phyloP scores from a whole-genome alignment of 1,139 yeast species.

The Hanseniaspora sp. region DNA sequence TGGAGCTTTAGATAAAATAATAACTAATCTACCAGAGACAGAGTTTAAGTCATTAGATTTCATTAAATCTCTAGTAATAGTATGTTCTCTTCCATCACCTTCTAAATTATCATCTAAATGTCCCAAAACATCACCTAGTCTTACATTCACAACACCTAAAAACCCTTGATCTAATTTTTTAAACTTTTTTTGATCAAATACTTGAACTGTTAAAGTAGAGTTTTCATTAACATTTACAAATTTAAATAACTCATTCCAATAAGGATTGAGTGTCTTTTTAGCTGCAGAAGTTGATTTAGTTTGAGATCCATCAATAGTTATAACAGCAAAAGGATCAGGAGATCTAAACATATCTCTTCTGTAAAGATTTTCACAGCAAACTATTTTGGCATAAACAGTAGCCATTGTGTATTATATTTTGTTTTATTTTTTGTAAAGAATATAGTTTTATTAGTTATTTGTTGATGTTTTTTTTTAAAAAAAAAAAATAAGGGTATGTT shows the following conservation, averaged over 20 bases:
- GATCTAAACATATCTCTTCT: constrained; percentile 89
- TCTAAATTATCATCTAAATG: constrained; percentile 35
- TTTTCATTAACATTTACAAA: constrained; percentile 63
- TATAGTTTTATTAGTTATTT: no score
- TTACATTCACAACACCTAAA: constrained; percentile 84
- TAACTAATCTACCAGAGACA: constrained; percentile 82
- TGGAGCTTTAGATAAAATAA: constrained; percentile 43
- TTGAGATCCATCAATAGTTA: constrained; percentile 93
- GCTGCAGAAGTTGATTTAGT: constrained; percentile 92
- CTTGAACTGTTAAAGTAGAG: constrained; percentile 82
- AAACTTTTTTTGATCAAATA: constrained; percentile 92
- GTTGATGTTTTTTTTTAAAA: no score
- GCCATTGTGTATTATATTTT: no score
- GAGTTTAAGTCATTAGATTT: constrained; percentile 84
- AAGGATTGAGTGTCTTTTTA: constrained; percentile 87
- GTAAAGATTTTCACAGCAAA: constrained; percentile 91
- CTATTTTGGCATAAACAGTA: constrained; percentile 57
- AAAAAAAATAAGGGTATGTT: no score
- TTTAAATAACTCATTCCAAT: constrained; percentile 89
- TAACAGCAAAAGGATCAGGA: constrained; percentile 96
- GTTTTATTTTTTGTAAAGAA: not conserved
- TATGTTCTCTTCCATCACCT: constrained; percentile 50
- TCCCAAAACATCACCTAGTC: constrained; percentile 78
- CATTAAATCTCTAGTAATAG: constrained; percentile 84
- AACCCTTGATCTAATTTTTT: constrained; percentile 99